Evolutionary conservation across 176 grass and related monocot species (phyloP).

Genomic region (Hyparrhenia diplandra): DNA sequence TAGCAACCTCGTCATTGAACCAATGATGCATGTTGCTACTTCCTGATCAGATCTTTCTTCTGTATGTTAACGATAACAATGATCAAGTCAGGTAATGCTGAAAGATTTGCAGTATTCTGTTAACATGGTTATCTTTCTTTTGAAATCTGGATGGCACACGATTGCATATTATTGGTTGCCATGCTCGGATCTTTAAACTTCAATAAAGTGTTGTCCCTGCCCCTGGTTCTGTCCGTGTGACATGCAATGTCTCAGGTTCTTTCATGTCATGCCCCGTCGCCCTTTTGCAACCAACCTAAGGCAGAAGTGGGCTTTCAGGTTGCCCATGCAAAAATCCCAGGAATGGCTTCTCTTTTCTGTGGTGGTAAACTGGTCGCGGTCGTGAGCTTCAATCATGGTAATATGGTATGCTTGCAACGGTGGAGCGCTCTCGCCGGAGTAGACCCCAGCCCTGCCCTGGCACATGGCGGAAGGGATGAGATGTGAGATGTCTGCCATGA

Average conservation of each 20-base stretch:
- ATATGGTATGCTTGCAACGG: slow-evolving; percentile 6
- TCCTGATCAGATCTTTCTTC: neutral
- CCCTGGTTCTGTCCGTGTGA: neutral
- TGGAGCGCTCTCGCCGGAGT: neutral
- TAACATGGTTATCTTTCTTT: neutral
- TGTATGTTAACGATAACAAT: neutral
- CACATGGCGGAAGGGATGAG: slow-evolving; percentile 24
- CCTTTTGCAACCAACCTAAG: neutral
- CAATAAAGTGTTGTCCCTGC: neutral
- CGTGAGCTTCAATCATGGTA: neutral
- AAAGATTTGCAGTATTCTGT: neutral
- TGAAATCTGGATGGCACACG: neutral
- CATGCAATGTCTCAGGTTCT: neutral
- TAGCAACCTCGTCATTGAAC: neutral
- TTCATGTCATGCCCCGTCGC: neutral
- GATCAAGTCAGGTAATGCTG: neutral
- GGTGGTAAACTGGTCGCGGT: neutral
- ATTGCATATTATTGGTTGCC: neutral
- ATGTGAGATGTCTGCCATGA: slow-evolving; percentile 58
- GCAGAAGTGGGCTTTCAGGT: neutral
- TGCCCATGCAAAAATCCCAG: neutral
- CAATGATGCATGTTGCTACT: neutral
- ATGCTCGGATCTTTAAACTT: neutral
- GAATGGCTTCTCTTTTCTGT: neutral
- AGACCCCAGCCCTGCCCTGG: neutral